Percentiles rank a stretch among this genome's conserved stretches.
Conservation (phyloP, 2,329 filamentous ascomycete genomes). For the Pseudocercospora musae region DNA sequence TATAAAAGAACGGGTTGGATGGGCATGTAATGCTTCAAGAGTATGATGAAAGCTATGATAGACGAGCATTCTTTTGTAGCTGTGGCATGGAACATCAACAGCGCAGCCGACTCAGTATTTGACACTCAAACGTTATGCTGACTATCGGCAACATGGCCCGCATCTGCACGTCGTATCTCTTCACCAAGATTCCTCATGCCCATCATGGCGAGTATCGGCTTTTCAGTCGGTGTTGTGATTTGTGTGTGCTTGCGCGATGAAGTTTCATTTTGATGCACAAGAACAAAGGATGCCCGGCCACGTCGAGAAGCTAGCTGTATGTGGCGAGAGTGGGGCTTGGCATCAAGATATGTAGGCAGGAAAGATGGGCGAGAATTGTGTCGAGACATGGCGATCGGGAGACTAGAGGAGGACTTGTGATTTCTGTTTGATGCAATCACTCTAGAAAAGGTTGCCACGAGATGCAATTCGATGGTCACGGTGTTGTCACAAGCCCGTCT, state of each 20-base stretch:
- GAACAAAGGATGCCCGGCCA: constrained; percentile 24
- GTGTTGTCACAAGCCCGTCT: too few species aligned
- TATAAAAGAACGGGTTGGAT: not conserved
- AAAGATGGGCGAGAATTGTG: too few species aligned
- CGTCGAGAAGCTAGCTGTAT: constrained; percentile 10
- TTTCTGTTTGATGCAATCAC: too few species aligned
- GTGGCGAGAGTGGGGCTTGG: too few species aligned
- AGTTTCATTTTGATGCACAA: constrained; percentile 24
- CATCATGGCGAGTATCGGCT: constrained; percentile 32
- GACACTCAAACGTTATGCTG: not conserved
- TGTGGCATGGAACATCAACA: not conserved
- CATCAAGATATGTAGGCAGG: too few species aligned
- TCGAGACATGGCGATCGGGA: too few species aligned
- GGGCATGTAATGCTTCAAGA: not conserved
- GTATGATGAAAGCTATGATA: not conserved
- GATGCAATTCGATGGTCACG: too few species aligned
- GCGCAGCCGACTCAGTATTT: not conserved
- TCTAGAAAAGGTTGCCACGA: too few species aligned
- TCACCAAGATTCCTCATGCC: constrained; percentile 33
- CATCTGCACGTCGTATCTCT: constrained; percentile 30
- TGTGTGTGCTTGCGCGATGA: constrained; percentile 28
- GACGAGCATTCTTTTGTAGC: not conserved
- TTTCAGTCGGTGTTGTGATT: constrained; percentile 29
- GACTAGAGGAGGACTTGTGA: too few species aligned
- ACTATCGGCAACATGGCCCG: not conserved